Base-by-base conservation (phyloP, 139 green algal species). In the Haematococcus lacustris region DNA sequence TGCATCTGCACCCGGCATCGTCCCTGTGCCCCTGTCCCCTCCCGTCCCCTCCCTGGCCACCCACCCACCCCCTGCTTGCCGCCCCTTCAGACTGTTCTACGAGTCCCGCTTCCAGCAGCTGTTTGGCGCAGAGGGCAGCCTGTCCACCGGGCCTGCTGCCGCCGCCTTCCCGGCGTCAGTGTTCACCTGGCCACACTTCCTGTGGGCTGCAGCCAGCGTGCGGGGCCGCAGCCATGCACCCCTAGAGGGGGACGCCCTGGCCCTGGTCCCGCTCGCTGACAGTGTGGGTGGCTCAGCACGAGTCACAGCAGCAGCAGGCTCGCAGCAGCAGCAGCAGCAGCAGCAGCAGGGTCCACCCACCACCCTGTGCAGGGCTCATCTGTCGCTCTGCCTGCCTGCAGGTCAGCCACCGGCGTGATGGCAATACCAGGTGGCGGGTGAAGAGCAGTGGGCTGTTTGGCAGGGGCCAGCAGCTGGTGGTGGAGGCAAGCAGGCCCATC, bases 201-300 rank as follows among this genome's bases (percentile, higher is more conserved):
- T 86, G 35, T 96, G 89, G 93, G 93, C 87, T 2, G 89, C 89
- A 51, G 88, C 82, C 34, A 90, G 76, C 6, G 88, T 98, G 60
- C 78, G 93, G 30, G 71, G 80, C 3, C 78, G 88, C 9, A 50
- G 79, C 6, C 89, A 93, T 70, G 32, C 88, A 3, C 92, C 93
- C 0, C 76, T 98, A 43, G 86, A 85, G 21, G 85, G 79, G 23
- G 78, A 77, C 0, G 68, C 81, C 38, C 68, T 93, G 3, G 88
- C 89, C 2, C 83, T 97, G 38, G 90, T 94, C 50, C 93, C 93
- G 0, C 34, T 95, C 17, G 87, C 85, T 33, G 91, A 96, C 75
- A 51, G 88, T 79, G 89, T 93, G 66, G 38, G 84, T 39, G 17
- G 33, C 3, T 37, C n/a, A n/a, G n/a, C n/a, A n/a, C n/a, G n/a